A percentile compares a stretch with the other conserved stretches of the same genome.
phyloP scores from a whole-genome alignment of 1,284 basidiomycete genomes.

The Clitocybe nebularis region DNA sequence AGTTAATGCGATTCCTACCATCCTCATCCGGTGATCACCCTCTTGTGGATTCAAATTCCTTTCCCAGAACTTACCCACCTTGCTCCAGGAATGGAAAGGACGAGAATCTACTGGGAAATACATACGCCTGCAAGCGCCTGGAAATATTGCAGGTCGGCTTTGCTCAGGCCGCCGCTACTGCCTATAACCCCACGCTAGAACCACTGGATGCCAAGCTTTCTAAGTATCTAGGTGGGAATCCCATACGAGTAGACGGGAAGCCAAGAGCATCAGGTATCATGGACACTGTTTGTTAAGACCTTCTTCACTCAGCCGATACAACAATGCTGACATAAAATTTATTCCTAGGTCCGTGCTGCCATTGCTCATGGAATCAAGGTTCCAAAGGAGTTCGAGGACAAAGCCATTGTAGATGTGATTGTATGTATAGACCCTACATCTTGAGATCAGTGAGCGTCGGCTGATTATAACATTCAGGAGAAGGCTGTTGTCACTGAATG shows the following conservation, averaged over 20 bases:
- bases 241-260: slow-evolving; percentile 71
- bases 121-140: slow-evolving; percentile 62
- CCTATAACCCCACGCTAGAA: slow-evolving; percentile 64
- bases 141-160: slow-evolving; percentile 61
- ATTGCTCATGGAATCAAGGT: slow-evolving; percentile 67
- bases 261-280: slow-evolving; percentile 78
- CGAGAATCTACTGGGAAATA: slow-evolving; percentile 74
- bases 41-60: slow-evolving; percentile 1
- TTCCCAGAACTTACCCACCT: background rate
- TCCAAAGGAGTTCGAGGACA: slow-evolving; percentile 67
- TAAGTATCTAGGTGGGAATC: slow-evolving; percentile 67
- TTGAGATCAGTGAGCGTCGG: background rate
- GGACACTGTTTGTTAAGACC: slow-evolving; percentile 58
- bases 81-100: slow-evolving; percentile 57
- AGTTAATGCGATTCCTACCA: slow-evolving; percentile 40
- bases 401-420: slow-evolving; percentile 51
- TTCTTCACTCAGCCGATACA: background rate
- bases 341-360: slow-evolving; percentile 57
- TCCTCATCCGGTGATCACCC: slow-evolving; percentile 51
- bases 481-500: slow-evolving; percentile 74
- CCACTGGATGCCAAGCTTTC: slow-evolving; percentile 62
- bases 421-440: slow-evolving; percentile 37
- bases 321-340: background rate
- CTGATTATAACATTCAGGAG: slow-evolving; percentile 42
- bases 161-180: slow-evolving; percentile 52